Percentiles rank a stretch among this genome's conserved stretches.
These are phyloP conservation scores for Caloboletus firmus DNA, from an alignment of 1,284 basidiomycete species.

Conservation along the genomic window DNA sequence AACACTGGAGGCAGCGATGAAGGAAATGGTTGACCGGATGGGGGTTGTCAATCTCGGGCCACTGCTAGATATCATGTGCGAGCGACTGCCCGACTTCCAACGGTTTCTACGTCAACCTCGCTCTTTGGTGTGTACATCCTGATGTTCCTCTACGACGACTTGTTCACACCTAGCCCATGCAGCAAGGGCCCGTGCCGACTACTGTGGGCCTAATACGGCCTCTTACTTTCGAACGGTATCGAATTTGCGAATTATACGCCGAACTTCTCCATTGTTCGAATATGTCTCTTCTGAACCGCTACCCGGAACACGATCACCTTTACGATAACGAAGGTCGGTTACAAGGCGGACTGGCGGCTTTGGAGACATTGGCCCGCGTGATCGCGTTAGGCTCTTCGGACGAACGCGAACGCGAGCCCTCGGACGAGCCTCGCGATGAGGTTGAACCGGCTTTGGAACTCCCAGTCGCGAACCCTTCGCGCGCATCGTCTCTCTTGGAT, in stretches of 20 bases:
- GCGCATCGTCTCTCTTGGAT: constrained; percentile 57
- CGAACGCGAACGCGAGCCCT: constrained; percentile 53
- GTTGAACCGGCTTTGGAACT: constrained; percentile 70
- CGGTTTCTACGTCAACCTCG: constrained; percentile 71
- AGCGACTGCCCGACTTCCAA: constrained; percentile 72
- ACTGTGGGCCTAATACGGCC: constrained; percentile 73
- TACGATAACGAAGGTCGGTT: constrained; percentile 81
- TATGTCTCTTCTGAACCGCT: constrained; percentile 93
- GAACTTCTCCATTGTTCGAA: constrained; percentile 98
- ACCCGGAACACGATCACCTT: constrained; percentile 62
- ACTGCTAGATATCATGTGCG: constrained; percentile 77
- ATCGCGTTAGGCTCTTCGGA: constrained; percentile 62
- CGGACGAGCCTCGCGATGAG: constrained; percentile 60
- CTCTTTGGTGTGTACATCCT: constrained; percentile 58
- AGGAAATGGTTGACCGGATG: constrained; percentile 86
- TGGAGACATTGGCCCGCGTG: constrained; percentile 82
- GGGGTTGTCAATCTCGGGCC: constrained; percentile 93
- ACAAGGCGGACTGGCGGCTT: constrained; percentile 74
- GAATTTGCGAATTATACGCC: constrained; percentile 97
- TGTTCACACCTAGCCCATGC: constrained; percentile 6
- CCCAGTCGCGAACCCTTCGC: constrained; percentile 62
- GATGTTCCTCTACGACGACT: constrained; percentile 1
- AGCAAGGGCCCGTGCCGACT: constrained; percentile 69
- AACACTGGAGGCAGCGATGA: constrained; percentile 78
- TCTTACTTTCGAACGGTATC: constrained; percentile 92